Base-by-base conservation (phyloP, 495 filamentous ascomycete species). In the Chaetomium cochliodes region DNA sequence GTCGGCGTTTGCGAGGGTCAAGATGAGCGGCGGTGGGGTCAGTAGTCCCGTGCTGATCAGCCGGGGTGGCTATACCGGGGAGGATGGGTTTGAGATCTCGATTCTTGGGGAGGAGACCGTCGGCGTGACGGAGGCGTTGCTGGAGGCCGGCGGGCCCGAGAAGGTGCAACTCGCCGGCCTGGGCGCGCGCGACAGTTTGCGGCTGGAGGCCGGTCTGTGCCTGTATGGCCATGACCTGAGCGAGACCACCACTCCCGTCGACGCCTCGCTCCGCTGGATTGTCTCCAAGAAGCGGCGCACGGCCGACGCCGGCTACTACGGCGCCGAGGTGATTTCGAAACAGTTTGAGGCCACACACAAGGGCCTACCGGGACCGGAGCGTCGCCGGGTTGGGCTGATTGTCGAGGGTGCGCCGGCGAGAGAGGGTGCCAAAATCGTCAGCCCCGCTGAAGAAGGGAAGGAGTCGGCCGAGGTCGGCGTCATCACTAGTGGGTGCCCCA, bases 61-160 rank as follows among this genome's bases (percentile, higher is more conserved):
- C 67, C 84, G 94, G 49, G 93, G 88, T 13, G 94, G 94, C 2
- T 98, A 98, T 78, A 98, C 94, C 0, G 94, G 94, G 61, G 94
- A 98, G 79, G 94, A 98, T 73, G 94, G 94, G 28, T 98, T 98
- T 78, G 94, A 98, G 80, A 92, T 98, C 70, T 92, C 90, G 39
- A 88, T 97, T 65, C 86, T 88, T 0, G 79, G 80, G 5, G 72
- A 70, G n/a, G 80, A 87, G 56, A 83, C 85, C 0, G 81, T 80
- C 39, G 78, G 66, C 57, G 76, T 81, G 30, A 83, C 82, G 1
- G 79, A 90, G 71, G 78, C 86, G 42, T 81, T 98, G 42, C 83
- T 98, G 16, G 66, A 81, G 18, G 78, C 81, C 8, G 81, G 81
- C 11, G 81, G 81, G 2, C 79, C 80, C 20, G 86, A 90, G 51